Conservation (phyloP, 1,284 basidiomycete species). For the Ceratobasidium theobromae region DNA sequence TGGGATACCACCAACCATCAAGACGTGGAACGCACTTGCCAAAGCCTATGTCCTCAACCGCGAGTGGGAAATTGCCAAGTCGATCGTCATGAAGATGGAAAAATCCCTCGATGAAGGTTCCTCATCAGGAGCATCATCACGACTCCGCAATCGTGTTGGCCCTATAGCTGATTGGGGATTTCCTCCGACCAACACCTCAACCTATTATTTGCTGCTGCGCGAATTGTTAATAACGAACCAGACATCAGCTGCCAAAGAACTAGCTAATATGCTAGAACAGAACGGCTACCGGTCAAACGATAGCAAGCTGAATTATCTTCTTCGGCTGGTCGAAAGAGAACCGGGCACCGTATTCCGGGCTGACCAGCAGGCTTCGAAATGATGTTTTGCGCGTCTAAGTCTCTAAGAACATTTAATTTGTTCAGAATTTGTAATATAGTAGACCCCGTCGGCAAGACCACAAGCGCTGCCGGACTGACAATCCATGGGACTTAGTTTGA, state of each 20-base stretch:
- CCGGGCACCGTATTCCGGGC: too few species aligned
- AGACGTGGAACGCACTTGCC: constrained; percentile 21
- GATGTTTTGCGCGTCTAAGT: too few species aligned
- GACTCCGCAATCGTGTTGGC: constrained; percentile 14
- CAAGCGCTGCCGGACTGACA: too few species aligned
- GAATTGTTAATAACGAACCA: constrained; percentile 19
- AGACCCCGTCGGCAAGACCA: too few species aligned
- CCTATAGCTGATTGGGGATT: constrained; percentile 16
- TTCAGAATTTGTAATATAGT: too few species aligned
- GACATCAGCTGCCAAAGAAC: constrained; percentile 1
- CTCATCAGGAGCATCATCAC: neutral
- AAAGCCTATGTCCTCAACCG: neutral
- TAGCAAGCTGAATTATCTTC: neutral
- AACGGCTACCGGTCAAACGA: constrained; percentile 2
- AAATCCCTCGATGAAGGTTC: neutral
- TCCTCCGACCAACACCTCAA: neutral
- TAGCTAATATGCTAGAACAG: neutral
- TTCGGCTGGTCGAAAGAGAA: neutral
- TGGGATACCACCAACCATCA: constrained; percentile 2
- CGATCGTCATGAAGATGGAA: constrained; percentile 7
- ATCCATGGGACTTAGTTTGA: too few species aligned
- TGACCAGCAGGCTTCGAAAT: too few species aligned
- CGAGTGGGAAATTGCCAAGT: constrained; percentile 17
- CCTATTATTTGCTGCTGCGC: constrained; percentile 5
- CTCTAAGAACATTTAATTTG: too few species aligned